phyloP scores from a whole-genome alignment of 2,329 filamentous ascomycete genomes.

The Monosporascus ibericus region DNA sequence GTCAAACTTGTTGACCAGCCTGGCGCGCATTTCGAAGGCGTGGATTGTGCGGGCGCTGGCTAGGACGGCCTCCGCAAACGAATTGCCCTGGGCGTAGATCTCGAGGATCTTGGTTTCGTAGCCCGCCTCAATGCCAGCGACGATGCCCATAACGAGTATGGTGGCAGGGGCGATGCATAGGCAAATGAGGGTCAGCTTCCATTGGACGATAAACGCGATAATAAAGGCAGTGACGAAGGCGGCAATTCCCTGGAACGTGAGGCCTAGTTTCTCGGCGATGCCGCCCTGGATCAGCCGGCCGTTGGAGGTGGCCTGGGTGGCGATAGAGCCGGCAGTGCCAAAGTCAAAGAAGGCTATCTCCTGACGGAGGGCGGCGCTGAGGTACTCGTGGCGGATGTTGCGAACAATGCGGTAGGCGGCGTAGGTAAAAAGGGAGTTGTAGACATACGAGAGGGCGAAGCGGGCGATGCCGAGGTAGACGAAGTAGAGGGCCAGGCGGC shows the following conservation, averaged over 20 bases:
- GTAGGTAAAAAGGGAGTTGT: slow-evolving; percentile 30
- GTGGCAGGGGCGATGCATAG: slow-evolving; percentile 11
- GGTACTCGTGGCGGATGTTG: slow-evolving; percentile 21
- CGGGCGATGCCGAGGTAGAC: no score
- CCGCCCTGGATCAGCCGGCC: slow-evolving; percentile 34
- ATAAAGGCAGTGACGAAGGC: slow-evolving; percentile 34
- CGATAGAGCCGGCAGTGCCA: slow-evolving; percentile 22
- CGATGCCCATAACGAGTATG: slow-evolving; percentile 31
- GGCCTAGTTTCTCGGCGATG: slow-evolving; percentile 33
- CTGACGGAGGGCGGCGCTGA: slow-evolving; percentile 34
- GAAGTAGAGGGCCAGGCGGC: slow-evolving; percentile 2
- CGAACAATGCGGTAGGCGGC: slow-evolving; percentile 37
- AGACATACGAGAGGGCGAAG: slow-evolving; percentile 14
- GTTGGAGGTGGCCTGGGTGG: slow-evolving; percentile 35
- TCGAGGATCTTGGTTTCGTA: slow-evolving; percentile 7
- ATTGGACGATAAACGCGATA: slow-evolving; percentile 33
- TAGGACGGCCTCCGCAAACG: slow-evolving; percentile 31
- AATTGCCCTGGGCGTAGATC: slow-evolving; percentile 27
- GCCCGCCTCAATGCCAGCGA: slow-evolving; percentile 25
- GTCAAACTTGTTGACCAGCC: slow-evolving; percentile 33
- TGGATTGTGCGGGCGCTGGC: slow-evolving; percentile 34
- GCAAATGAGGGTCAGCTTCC: slow-evolving; percentile 37
- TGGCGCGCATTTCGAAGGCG: slow-evolving; percentile 34
- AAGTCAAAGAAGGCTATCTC: slow-evolving; percentile 35
- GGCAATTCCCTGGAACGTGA: slow-evolving; percentile 32